Evolutionary conservation across 2,329 filamentous ascomycete species (phyloP).

Genomic region (Penicillium aurantiogriseum): DNA sequence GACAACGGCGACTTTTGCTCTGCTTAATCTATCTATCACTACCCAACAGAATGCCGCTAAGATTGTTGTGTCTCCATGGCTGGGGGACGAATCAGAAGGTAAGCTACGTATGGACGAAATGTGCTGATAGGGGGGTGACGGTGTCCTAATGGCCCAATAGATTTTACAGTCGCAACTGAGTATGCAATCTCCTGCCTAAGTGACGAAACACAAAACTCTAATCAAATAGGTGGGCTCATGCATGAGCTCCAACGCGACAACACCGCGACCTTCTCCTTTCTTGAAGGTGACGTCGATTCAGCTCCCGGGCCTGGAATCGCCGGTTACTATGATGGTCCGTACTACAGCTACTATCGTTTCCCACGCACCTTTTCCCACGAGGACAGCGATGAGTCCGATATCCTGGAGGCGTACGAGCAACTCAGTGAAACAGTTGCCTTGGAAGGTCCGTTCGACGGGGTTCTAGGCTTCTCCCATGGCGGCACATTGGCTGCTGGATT

Average conservation of each 20-base stretch:
- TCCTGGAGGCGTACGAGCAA: conserved; percentile 28
- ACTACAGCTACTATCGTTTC: conserved; percentile 35
- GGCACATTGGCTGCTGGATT: conserved; percentile 33
- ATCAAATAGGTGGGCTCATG: conserved; percentile 25
- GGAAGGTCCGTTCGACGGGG: conserved; percentile 30
- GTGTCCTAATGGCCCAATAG: conserved; percentile 15
- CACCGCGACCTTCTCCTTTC: conserved; percentile 30
- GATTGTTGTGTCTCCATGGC: conserved; percentile 36
- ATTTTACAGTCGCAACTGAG: conserved; percentile 32
- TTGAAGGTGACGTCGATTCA: conserved; percentile 32
- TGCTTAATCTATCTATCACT: neutral
- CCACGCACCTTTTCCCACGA: conserved; percentile 24
- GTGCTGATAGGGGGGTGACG: neutral
- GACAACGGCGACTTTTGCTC: conserved; percentile 7
- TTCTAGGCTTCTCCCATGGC: conserved; percentile 39
- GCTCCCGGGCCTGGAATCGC: conserved; percentile 30
- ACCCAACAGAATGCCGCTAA: conserved; percentile 25
- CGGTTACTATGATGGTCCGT: conserved; percentile 33
- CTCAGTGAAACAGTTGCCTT: conserved; percentile 28
- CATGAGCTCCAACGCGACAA: conserved; percentile 30
- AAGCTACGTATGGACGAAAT: neutral
- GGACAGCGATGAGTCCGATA: conserved; percentile 22
- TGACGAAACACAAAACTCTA: conserved; percentile 1
- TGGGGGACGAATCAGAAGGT: conserved; percentile 35
- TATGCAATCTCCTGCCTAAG: conserved; percentile 10